Percentiles rank a stretch among this genome's conserved stretches.
Conservation (phyloP, 805 yeast genomes). For the Kodamaea hsintzibuensis region DNA sequence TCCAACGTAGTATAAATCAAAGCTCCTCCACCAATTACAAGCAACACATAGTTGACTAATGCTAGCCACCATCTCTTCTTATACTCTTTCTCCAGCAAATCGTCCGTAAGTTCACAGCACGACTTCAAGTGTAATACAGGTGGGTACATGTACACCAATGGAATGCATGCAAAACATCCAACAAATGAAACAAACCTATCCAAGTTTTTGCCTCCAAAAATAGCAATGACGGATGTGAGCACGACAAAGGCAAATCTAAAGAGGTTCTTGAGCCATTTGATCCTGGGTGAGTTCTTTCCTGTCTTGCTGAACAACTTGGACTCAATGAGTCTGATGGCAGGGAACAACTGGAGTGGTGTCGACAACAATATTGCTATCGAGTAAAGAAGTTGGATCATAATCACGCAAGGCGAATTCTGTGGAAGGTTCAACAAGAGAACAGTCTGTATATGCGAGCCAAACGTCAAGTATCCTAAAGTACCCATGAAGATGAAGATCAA, state of each 20-base stretch:
- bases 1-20: constrained; percentile 70
- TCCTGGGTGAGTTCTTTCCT: constrained; percentile 53
- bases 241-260: constrained; percentile 57
- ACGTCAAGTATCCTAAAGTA: constrained; percentile 66
- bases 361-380: constrained; percentile 74
- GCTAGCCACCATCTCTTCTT: constrained; percentile 40
- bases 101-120: constrained; percentile 35
- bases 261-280: constrained; percentile 69
- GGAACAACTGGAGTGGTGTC: constrained; percentile 79
- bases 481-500: constrained; percentile 64
- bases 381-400: constrained; percentile 67
- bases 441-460: constrained; percentile 62
- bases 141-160: constrained; percentile 83
- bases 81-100: constrained; percentile 16
- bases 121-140: constrained; percentile 70
- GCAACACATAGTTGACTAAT: constrained; percentile 48
- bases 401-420: constrained; percentile 60
- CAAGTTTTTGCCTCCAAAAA: constrained; percentile 65
- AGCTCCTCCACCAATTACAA: constrained; percentile 57
- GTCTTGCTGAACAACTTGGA: constrained; percentile 48
- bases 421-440: constrained; percentile 75
- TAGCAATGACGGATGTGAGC: constrained; percentile 57
- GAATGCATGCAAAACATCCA: constrained; percentile 84
- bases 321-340: constrained; percentile 75
- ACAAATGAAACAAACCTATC: constrained; percentile 78